These are phyloP conservation scores for Ceratocystis cubensis DNA, from an alignment of 2,329 filamentous ascomycete genomes.

Conservation along the genomic window DNA sequence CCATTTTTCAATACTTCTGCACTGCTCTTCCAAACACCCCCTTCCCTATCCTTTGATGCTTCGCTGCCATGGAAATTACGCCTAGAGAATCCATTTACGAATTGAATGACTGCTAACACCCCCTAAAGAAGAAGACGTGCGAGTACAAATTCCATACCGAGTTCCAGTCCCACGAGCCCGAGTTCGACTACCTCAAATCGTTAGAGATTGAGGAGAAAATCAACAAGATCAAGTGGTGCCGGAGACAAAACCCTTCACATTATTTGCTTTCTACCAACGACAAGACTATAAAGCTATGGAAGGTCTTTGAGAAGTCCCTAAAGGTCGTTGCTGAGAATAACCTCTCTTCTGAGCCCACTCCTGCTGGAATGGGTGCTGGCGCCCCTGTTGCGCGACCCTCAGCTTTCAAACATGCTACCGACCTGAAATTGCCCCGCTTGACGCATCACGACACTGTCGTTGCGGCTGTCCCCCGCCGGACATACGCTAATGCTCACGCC, in stretches of 20 bases:
- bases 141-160: slow-evolving; percentile 99
- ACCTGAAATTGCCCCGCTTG: slow-evolving; percentile 86
- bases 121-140: slow-evolving; percentile 88
- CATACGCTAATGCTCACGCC: slow-evolving; percentile 94
- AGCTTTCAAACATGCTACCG: slow-evolving; percentile 61
- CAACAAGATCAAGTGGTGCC: slow-evolving; percentile 99
- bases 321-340: slow-evolving; percentile 99
- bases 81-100: neutral
- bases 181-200: slow-evolving; percentile 98
- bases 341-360: slow-evolving; percentile 84
- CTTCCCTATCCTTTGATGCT: neutral
- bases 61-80: too few species aligned
- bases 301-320: slow-evolving; percentile 97
- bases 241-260: slow-evolving; percentile 94
- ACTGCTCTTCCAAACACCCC: neutral
- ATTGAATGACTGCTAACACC: slow-evolving; percentile 27
- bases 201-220: slow-evolving; percentile 99
- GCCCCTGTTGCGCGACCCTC: slow-evolving; percentile 58
- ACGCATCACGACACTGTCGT: slow-evolving; percentile 98
- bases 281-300: slow-evolving; percentile 99
- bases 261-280: slow-evolving; percentile 97
- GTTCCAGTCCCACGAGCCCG: slow-evolving; percentile 97
- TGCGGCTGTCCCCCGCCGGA: slow-evolving; percentile 86
- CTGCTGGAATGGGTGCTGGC: slow-evolving; percentile 59
- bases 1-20: neutral